Percentiles rank a stretch among this genome's conserved stretches.
phyloP scores from a whole-genome alignment of 805 yeast genomes.

The Wickerhamiella sorbophila region DNA sequence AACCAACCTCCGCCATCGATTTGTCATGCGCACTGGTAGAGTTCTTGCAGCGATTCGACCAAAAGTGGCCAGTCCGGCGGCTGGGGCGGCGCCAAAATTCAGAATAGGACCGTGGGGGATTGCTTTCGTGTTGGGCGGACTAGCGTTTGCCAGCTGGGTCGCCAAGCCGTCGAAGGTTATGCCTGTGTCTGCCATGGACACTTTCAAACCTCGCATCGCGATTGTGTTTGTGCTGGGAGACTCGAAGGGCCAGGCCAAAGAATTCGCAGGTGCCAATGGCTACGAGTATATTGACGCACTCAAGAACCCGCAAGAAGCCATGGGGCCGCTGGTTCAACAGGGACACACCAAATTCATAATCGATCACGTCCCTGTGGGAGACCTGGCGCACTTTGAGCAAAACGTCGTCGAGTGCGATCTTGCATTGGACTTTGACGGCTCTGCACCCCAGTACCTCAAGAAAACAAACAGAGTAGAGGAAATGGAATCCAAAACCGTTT shows the following conservation, averaged over 20 bases:
- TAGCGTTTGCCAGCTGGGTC: slow-evolving; percentile 14
- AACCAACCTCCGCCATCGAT: not conserved
- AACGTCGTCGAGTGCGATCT: slow-evolving; percentile 16
- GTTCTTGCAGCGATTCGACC: not conserved
- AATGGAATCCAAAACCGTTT: slow-evolving; percentile 1
- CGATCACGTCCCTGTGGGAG: slow-evolving; percentile 9
- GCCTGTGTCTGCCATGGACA: slow-evolving; percentile 17
- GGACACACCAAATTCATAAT: slow-evolving; percentile 15
- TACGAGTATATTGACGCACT: slow-evolving; percentile 8
- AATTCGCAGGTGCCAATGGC: slow-evolving; percentile 8
- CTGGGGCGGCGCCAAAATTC: not conserved
- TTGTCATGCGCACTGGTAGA: not conserved
- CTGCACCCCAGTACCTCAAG: not conserved
- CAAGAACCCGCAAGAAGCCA: slow-evolving; percentile 1
- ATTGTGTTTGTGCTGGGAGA: slow-evolving; percentile 16
- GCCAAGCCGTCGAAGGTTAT: slow-evolving; percentile 12
- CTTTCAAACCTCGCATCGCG: slow-evolving; percentile 15
- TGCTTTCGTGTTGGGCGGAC: slow-evolving; percentile 14
- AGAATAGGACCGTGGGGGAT: slow-evolving; percentile 2
- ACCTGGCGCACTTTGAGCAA: slow-evolving; percentile 7
- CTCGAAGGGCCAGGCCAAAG: slow-evolving; percentile 7
- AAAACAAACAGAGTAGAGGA: not conserved
- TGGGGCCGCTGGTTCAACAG: slow-evolving; percentile 10
- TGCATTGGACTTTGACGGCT: slow-evolving; percentile 10
- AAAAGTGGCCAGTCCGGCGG: not conserved